Conservation (phyloP, 768 basidiomycete species). For the Pulveroboletus sp. region DNA sequence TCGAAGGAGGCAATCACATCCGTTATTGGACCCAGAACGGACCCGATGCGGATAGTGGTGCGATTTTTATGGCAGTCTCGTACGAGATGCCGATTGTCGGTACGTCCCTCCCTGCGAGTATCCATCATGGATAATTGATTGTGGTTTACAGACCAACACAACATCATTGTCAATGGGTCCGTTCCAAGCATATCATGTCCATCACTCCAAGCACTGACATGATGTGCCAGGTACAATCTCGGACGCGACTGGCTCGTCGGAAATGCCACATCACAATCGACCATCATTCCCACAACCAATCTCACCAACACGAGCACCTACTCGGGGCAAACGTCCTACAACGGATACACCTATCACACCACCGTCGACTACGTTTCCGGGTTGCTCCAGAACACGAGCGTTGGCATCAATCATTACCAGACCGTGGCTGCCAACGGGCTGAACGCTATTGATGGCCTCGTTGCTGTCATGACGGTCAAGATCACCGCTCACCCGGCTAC, state of each 20-base stretch:
- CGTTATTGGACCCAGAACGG: slow-evolving; percentile 89
- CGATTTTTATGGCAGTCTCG: slow-evolving; percentile 72
- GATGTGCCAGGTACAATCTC: slow-evolving; percentile 57
- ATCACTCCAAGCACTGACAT: neutral
- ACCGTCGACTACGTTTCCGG: slow-evolving; percentile 67
- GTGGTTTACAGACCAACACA: slow-evolving; percentile 48
- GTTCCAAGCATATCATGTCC: slow-evolving; percentile 1
- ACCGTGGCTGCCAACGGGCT: slow-evolving; percentile 49
- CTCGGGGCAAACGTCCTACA: slow-evolving; percentile 59
- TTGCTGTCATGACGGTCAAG: slow-evolving; percentile 73
- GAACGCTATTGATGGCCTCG: slow-evolving; percentile 79
- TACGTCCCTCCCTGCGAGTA: slow-evolving; percentile 29
- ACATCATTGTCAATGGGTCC: slow-evolving; percentile 72
- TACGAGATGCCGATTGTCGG: slow-evolving; percentile 67
- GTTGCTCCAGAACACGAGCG: slow-evolving; percentile 64
- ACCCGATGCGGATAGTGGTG: slow-evolving; percentile 56
- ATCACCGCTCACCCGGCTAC: slow-evolving; percentile 44
- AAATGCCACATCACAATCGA: slow-evolving; percentile 61
- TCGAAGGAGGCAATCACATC: slow-evolving; percentile 85
- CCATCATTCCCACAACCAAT: slow-evolving; percentile 21
- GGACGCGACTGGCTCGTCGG: slow-evolving; percentile 87
- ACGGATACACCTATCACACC: slow-evolving; percentile 73
- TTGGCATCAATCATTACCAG: slow-evolving; percentile 65
- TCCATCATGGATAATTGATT: neutral
- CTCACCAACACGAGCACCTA: slow-evolving; percentile 53